Evolutionary conservation across 306 rosid species (phyloP).

Genomic region (Malus fusca): DNA sequence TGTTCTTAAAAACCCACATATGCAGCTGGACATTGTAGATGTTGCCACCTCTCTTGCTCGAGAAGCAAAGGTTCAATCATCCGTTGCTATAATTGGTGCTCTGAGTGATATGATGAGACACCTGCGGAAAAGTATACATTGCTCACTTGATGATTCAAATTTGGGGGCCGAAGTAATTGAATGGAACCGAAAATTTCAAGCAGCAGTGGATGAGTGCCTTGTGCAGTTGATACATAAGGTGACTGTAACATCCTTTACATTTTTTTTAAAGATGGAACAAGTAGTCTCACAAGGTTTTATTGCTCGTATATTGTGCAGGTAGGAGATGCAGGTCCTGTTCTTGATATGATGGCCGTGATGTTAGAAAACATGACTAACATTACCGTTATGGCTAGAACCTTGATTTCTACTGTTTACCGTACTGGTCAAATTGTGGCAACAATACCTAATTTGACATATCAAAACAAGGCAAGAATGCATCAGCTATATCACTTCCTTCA

Average conservation of each 20-base stretch:
- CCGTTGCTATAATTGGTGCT: constrained; percentile 53
- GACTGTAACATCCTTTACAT: background rate
- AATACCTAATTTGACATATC: constrained; percentile 31
- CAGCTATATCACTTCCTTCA: background rate
- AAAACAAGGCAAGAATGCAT: constrained; percentile 33
- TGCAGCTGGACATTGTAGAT: constrained; percentile 22
- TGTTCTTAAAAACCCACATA: constrained; percentile 20
- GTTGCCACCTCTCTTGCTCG: constrained; percentile 18
- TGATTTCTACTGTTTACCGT: constrained; percentile 38
- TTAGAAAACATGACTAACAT: constrained; percentile 19
- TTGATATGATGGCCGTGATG: constrained; percentile 27
- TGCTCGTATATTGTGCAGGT: background rate
- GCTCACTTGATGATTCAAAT: constrained; percentile 25
- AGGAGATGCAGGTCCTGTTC: constrained; percentile 25
- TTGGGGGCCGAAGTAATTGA: constrained; percentile 19
- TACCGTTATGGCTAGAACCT: constrained; percentile 21
- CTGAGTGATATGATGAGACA: constrained; percentile 27
- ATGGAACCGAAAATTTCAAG: constrained; percentile 16
- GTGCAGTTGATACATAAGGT: constrained; percentile 24
- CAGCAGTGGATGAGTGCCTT: constrained; percentile 22
- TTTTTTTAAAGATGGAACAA: background rate
- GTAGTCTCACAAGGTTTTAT: background rate
- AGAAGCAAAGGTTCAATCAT: constrained; percentile 18
- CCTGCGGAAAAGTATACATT: constrained; percentile 24
- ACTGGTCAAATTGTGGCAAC: constrained; percentile 38